A percentile compares a stretch with the other conserved stretches of the same genome.
These are phyloP conservation scores for Ceratocystis albifundus DNA, from an alignment of 2,329 filamentous ascomycete species.

Conservation along the genomic window DNA sequence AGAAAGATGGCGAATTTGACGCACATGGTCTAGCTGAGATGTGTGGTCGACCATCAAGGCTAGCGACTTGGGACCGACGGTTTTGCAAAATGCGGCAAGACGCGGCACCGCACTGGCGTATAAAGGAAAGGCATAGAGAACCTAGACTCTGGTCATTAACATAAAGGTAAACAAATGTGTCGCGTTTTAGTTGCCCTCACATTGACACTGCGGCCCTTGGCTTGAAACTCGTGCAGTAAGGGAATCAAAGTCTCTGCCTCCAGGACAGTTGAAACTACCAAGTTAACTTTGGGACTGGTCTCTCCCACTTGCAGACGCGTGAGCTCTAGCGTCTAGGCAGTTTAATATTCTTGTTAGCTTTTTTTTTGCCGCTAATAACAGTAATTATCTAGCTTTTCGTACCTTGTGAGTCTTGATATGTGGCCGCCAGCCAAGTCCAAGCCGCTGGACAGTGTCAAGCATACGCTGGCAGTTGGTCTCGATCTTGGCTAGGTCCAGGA, in stretches of 20 bases:
- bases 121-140: slow-evolving; percentile 63
- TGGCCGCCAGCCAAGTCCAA: slow-evolving; percentile 57
- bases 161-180: background rate
- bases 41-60: slow-evolving; percentile 60
- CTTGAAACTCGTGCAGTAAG: slow-evolving; percentile 47
- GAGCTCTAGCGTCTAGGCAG: slow-evolving; percentile 49
- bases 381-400: slow-evolving; percentile 13
- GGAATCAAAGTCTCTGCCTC: slow-evolving; percentile 59
- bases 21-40: slow-evolving; percentile 42
- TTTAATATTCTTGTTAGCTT: slow-evolving; percentile 23
- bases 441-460: slow-evolving; percentile 48
- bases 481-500: slow-evolving; percentile 57
- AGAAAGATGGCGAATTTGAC: slow-evolving; percentile 35
- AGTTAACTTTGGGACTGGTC: slow-evolving; percentile 38
- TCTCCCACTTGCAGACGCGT: slow-evolving; percentile 58
- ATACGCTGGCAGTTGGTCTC: slow-evolving; percentile 59
- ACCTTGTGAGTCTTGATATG: slow-evolving; percentile 82
- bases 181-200: slow-evolving; percentile 32
- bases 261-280: slow-evolving; percentile 62
- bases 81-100: slow-evolving; percentile 44
- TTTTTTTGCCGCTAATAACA: slow-evolving; percentile 5
- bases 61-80: slow-evolving; percentile 46
- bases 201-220: slow-evolving; percentile 44
- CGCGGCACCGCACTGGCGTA: slow-evolving; percentile 49
- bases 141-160: slow-evolving; percentile 30